phyloP scores from a whole-genome alignment of 164 flowering plant species.

The Stephania japonica region DNA sequence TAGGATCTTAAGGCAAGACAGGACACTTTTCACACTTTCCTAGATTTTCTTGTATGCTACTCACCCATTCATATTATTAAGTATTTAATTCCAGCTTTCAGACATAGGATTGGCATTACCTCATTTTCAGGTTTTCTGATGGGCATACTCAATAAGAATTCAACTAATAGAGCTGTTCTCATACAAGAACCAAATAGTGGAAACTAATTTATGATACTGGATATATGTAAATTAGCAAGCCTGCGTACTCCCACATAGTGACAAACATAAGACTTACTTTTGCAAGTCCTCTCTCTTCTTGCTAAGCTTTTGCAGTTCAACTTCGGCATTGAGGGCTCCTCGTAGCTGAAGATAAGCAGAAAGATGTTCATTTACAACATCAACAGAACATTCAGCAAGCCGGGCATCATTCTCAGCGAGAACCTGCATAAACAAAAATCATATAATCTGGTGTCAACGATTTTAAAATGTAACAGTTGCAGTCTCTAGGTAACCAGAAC shows the following conservation, averaged over 20 bases:
- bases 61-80: too few species aligned
- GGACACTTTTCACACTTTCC: too few species aligned
- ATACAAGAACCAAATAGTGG: not conserved
- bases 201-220: not conserved
- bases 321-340: constrained; percentile 57
- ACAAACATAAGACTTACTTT: constrained; percentile 39
- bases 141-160: too few species aligned
- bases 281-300: constrained; percentile 64
- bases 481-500: not conserved
- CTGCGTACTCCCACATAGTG: not conserved
- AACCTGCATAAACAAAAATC: constrained; percentile 35
- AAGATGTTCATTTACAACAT: constrained; percentile 65
- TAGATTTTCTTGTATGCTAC: too few species aligned
- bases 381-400: constrained; percentile 62
- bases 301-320: constrained; percentile 67
- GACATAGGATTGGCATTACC: too few species aligned
- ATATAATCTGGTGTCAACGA: not conserved
- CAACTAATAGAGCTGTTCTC: too few species aligned
- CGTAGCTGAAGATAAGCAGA: constrained; percentile 66
- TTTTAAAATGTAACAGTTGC: not conserved
- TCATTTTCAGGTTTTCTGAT: too few species aligned
- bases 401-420: constrained; percentile 49
- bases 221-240: not conserved
- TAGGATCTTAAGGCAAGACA: too few species aligned
- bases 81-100: too few species aligned